Evolutionary conservation across 2,329 filamentous ascomycete genomes (phyloP).

Genomic region (Dactylellina sp.): DNA sequence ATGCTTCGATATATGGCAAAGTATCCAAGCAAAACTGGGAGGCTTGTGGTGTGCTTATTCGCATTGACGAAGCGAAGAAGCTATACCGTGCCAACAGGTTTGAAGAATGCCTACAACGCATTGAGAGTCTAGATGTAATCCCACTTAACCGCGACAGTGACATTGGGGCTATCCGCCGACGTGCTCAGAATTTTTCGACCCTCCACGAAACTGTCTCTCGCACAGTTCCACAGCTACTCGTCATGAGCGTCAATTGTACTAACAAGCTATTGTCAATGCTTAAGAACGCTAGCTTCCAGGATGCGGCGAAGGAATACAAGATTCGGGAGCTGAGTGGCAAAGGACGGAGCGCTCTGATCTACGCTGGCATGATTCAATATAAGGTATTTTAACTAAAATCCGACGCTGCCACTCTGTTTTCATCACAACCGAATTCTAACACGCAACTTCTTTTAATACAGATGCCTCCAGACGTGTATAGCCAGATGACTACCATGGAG

Average conservation of each 20-base stretch:
- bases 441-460: not conserved
- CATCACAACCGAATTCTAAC: constrained; percentile 12
- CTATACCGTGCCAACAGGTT: constrained; percentile 72
- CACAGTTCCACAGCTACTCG: constrained; percentile 88
- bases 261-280: constrained; percentile 80
- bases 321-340: constrained; percentile 58
- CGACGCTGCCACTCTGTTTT: not conserved
- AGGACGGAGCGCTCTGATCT: constrained; percentile 60
- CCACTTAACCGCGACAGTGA: constrained; percentile 81
- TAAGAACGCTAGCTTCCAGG: constrained; percentile 75
- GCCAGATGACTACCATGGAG: constrained; percentile 56
- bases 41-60: constrained; percentile 71
- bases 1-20: constrained; percentile 72
- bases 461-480: constrained; percentile 57
- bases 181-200: constrained; percentile 82
- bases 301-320: constrained; percentile 59
- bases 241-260: constrained; percentile 93
- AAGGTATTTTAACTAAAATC: constrained; percentile 50
- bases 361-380: constrained; percentile 61
- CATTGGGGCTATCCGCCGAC: constrained; percentile 80
- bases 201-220: constrained; percentile 84
- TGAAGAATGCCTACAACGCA: constrained; percentile 75
- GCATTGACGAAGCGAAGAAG: constrained; percentile 72
- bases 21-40: constrained; percentile 72
- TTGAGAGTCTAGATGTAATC: constrained; percentile 79